These are phyloP conservation scores for Solanum pimpinellifolium DNA, from an alignment of 257 asterid species.

Conservation along the genomic window DNA sequence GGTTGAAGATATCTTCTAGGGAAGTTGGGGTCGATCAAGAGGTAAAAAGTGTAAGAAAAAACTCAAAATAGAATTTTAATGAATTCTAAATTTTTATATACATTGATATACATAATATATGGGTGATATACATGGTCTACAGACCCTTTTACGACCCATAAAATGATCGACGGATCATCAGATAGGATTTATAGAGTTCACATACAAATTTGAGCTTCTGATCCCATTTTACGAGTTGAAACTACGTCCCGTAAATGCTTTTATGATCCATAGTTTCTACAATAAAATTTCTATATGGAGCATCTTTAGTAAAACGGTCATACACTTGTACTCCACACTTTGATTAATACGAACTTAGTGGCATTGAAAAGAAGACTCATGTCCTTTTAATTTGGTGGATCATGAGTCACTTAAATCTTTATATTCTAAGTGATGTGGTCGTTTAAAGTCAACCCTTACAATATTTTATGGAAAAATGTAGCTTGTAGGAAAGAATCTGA, in stretches of 20 bases:
- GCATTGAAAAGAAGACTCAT: not conserved
- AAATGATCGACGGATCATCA: no score
- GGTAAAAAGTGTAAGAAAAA: no score
- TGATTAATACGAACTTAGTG: not conserved
- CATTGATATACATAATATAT: not conserved
- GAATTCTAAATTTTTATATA: no score
- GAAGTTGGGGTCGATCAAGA: not conserved
- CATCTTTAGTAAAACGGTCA: no score
- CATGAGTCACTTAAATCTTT: not conserved
- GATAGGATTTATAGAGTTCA: no score
- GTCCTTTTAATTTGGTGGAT: not conserved
- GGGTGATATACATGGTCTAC: not conserved
- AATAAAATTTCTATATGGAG: fast-evolving
- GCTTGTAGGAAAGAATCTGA: not conserved
- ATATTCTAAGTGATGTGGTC: not conserved
- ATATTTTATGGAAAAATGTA: no score
- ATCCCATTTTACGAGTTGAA: not conserved
- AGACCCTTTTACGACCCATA: not conserved
- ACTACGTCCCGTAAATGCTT: not conserved
- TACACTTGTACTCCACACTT: no score
- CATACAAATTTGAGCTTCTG: not conserved
- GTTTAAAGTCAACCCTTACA: not conserved
- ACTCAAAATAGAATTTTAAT: not conserved
- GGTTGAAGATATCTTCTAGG: not conserved
- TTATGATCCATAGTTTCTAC: not conserved